phyloP scores from a whole-genome alignment of 106 monocot species.

The Phalaenopsis aphrodite region DNA sequence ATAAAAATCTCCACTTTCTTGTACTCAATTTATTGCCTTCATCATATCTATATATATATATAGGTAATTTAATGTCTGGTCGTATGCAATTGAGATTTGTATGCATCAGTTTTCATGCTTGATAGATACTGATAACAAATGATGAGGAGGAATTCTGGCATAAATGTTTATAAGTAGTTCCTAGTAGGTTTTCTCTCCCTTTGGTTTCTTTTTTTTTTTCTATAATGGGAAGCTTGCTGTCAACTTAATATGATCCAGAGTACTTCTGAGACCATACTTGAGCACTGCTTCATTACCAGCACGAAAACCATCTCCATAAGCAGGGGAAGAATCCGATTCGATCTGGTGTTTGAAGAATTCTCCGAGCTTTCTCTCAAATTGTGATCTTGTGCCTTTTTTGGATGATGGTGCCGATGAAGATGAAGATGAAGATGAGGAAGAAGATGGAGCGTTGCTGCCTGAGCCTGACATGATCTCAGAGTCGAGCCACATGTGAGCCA shows the following conservation, averaged over 20 bases:
- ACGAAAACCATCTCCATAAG: conserved; percentile 69
- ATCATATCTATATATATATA: background rate
- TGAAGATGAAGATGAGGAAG: conserved; percentile 32
- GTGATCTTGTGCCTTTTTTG: conserved; percentile 42
- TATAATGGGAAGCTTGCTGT: conserved; percentile 46
- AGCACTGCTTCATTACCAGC: conserved; percentile 43
- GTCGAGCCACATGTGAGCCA: conserved; percentile 29
- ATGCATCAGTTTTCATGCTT: no score
- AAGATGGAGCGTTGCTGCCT: conserved; percentile 16
- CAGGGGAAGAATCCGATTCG: conserved; percentile 33
- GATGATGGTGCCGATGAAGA: conserved; percentile 20
- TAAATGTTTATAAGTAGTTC: no score
- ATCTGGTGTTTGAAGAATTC: conserved; percentile 71
- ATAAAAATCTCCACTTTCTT: background rate
- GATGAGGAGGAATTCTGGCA: no score
- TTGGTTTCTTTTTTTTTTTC: background rate
- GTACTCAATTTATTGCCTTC: background rate
- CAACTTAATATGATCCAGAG: conserved; percentile 50
- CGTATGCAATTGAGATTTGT: no score
- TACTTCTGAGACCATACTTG: conserved; percentile 39
- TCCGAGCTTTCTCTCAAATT: conserved; percentile 56
- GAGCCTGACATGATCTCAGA: conserved; percentile 52
- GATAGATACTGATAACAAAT: no score
- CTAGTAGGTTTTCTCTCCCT: no score
- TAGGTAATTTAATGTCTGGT: background rate